These are phyloP conservation scores for Entonaema liquescens DNA, from an alignment of 495 filamentous ascomycete genomes.

Conservation along the genomic window DNA sequence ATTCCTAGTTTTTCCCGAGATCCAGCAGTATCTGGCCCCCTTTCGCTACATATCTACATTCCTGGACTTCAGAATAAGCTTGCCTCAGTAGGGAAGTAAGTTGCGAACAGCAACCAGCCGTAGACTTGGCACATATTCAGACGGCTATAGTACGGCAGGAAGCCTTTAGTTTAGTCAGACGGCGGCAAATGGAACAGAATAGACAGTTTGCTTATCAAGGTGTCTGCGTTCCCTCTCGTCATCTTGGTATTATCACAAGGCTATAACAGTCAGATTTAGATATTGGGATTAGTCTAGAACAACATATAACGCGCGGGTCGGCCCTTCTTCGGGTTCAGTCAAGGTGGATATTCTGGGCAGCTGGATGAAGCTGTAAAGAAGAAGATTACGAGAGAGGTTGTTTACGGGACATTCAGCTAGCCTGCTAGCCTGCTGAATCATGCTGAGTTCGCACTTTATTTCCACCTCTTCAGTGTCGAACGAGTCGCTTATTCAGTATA, in stretches of 20 bases:
- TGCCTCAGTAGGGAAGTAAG: conserved; percentile 12
- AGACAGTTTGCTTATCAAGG: conserved; percentile 2
- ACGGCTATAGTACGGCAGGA: conserved; percentile 1
- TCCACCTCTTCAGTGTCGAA: neutral
- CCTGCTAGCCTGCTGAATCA: conserved; percentile 7
- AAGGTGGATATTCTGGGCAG: neutral
- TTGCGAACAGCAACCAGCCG: conserved; percentile 16
- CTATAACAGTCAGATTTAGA: conserved; percentile 5
- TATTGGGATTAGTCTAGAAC: neutral
- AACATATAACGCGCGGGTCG: conserved; percentile 6
- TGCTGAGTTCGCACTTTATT: conserved; percentile 3
- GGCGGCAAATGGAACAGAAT: conserved; percentile 7
- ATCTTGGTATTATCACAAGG: neutral
- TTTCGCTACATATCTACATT: conserved; percentile 1
- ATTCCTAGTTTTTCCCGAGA: neutral
- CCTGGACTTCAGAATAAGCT: conserved; percentile 2
- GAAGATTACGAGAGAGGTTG: conserved; percentile 5
- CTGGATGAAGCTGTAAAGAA: neutral
- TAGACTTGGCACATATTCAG: conserved; percentile 10
- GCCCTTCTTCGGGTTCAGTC: conserved; percentile 11
- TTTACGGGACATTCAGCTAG: conserved; percentile 26
- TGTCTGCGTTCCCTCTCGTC: neutral
- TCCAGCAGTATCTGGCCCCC: conserved; percentile 6
- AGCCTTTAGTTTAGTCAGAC: neutral
- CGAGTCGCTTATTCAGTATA: conserved; percentile 10